Base-by-base conservation (phyloP, 441 rosid species). In the Eutrema salsugineum region DNA sequence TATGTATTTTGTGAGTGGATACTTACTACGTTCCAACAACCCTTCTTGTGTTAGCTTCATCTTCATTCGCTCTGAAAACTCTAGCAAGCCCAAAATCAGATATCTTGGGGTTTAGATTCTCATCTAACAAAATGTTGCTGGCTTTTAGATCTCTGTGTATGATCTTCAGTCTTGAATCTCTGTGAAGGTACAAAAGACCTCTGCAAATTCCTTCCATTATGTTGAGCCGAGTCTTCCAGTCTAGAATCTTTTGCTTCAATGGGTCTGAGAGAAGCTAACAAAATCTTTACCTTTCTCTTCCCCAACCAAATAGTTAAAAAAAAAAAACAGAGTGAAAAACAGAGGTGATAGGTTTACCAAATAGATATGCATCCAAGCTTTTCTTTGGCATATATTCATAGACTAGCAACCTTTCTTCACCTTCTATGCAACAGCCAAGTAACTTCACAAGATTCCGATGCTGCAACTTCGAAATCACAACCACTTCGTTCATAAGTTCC, bases 11-110 rank as follows among this genome's bases (percentile, higher is more conserved):
- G 2, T 22, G 14, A 67, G 50, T 24, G 19, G 49, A 32, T 51
- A 69, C 98, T 87, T 86, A 94, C 97, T 88, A 94, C 70, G 97
- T 94, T 65, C 98, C 98, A 32, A 94, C 98, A 43, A 91, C 96
- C 62, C 93, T 79, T 77, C 81, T 81, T 10, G 96, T 91, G 77
- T 86, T 90, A 27, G 90, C 86, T 82, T 88, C 96, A 58, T 86
- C 73, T 71, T 91, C 93, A 72, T 89, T 90, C 14, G 79, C 83
- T 6, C 84, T 90, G 53, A 94, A 90, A 27, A 94, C 85, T 71
- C 96, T 81, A 0, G 97, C 99, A 91, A 94, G 87, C 11, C 99
- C 97, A 51, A 94, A 94, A 42, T 94, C 97, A 40, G 99, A 91
- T 68, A 94, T 94, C 59, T 91, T 91, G 0, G 97, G 99, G 32